Base-by-base conservation (phyloP, 2,329 filamentous ascomycete genomes). In the Pezicula neosporulosa region DNA sequence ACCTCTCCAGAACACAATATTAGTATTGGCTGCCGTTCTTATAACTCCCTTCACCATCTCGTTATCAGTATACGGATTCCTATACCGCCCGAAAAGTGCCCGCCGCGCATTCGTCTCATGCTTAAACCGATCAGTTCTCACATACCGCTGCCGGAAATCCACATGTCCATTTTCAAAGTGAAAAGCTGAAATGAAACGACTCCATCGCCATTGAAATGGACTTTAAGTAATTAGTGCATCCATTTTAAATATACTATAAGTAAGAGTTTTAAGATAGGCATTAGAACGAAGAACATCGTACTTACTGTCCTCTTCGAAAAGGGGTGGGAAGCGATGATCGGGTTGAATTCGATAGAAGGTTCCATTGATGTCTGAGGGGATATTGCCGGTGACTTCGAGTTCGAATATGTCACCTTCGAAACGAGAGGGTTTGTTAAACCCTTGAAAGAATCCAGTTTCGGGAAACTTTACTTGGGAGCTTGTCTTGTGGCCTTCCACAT, bases 21-120 rank as follows among this genome's bases (percentile, higher is more conserved):
- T 84, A 1, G 81, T 84, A 56, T 85, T 84, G 3, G 76, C 73
- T 0, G 78, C 78, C 0, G 78, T 82, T 19, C 79, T 68, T 38
- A 83, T 77, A 5, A 81, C 74, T 2, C 77, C 77, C 46, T 73
- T 74, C 6, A 82, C 78, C 53, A 72, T 73, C 62, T 80, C 77
- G 47, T 76, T 76, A 59, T 81, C 77, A 7, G 78, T 82, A 55
- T 72, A 81, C 0, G 77, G 77, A 59, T 84, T 83, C 16, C 80
- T 69, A 55, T 83, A 83, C 39, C 73, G 69, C 0, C 80, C 80
- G 48, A 83, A 80, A 13, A 83, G 61, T 6, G 53, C 50, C 41
- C 50, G 54, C 50, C 58, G 50, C 13, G 44, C 52, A 19, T 54
- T 44, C 5, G 54, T 58, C 46, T 69, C 67, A 3, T 59, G 53